Evolutionary conservation across 176 grass and related monocot genomes (phyloP).

Genomic region (Urochloa ruziziensis): DNA sequence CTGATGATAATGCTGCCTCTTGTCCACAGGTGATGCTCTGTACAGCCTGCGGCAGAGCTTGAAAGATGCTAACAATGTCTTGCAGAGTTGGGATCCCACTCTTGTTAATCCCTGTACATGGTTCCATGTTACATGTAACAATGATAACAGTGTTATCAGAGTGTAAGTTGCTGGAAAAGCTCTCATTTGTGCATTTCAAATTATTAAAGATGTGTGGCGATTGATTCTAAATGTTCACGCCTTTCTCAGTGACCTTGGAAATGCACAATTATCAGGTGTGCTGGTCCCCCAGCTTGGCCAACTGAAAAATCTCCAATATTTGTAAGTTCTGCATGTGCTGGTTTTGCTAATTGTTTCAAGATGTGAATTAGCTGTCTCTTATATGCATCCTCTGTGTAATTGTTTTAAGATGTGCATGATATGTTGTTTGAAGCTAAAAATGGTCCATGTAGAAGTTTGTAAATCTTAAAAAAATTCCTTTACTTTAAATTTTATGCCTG

Average conservation of each 20-base stretch:
- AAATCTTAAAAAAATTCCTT: neutral
- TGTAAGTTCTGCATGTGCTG: constrained; percentile 56
- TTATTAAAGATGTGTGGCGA: neutral
- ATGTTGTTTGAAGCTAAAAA: neutral
- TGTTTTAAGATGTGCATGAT: neutral
- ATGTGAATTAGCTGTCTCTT: neutral
- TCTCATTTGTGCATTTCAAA: neutral
- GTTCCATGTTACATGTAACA: constrained; percentile 83
- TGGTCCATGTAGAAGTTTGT: neutral
- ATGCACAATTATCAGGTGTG: constrained; percentile 62
- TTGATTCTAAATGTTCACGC: neutral
- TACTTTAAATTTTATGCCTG: neutral
- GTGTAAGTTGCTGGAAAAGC: constrained; percentile 49
- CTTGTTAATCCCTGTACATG: constrained; percentile 81
- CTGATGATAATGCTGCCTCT: neutral
- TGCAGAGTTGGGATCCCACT: constrained; percentile 78
- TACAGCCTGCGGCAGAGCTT: constrained; percentile 56
- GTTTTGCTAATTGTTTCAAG: constrained; percentile 6
- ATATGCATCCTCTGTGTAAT: neutral
- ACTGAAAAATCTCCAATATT: constrained; percentile 74
- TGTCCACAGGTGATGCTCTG: constrained; percentile 67
- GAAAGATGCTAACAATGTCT: constrained; percentile 54
- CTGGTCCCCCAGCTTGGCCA: constrained; percentile 61
- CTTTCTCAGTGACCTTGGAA: constrained; percentile 75
- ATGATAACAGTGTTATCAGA: constrained; percentile 66